Percentiles rank a stretch among this genome's conserved stretches.
These are phyloP conservation scores for Abortiporus biennis DNA, from an alignment of 1,284 basidiomycete species.

Conservation along the genomic window DNA sequence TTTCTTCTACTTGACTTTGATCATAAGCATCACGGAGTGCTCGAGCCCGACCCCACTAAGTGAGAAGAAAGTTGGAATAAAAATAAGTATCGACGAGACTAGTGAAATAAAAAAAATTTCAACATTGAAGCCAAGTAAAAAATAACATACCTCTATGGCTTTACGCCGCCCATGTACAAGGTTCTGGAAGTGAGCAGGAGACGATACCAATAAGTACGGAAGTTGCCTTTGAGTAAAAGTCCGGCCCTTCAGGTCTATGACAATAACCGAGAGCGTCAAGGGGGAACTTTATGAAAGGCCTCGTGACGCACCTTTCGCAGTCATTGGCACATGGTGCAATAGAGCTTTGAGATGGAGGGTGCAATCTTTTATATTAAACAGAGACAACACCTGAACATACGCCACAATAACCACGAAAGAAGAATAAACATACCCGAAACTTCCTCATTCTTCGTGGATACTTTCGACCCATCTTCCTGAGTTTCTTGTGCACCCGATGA, in stretches of 20 bases:
- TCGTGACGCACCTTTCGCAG: slow-evolving; percentile 48
- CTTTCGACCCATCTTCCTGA: slow-evolving; percentile 9
- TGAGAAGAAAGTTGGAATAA: slow-evolving; percentile 5
- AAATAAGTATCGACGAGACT: neutral
- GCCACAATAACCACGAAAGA: neutral
- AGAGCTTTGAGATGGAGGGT: slow-evolving; percentile 33
- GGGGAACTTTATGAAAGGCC: too few relatives aligned
- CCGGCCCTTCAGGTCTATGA: slow-evolving; percentile 35
- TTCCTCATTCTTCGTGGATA: slow-evolving; percentile 4
- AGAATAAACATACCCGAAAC: neutral
- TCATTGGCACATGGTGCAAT: slow-evolving; percentile 53
- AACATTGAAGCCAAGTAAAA: neutral
- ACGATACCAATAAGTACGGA: slow-evolving; percentile 49
- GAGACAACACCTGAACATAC: too few relatives aligned
- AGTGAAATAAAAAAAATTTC: neutral
- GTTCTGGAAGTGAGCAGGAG: slow-evolving; percentile 35
- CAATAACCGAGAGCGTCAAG: neutral
- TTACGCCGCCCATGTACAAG: slow-evolving; percentile 56
- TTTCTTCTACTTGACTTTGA: slow-evolving; percentile 20
- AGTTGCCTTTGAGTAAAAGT: slow-evolving; percentile 28
- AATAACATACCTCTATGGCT: slow-evolving; percentile 55
- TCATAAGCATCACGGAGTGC: slow-evolving; percentile 46
- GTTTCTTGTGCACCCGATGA: too few relatives aligned
- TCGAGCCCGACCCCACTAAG: slow-evolving; percentile 57
- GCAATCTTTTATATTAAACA: too few relatives aligned